phyloP scores from a whole-genome alignment of 225 moss, liverwort and hornwort species.

The Rhytidiadelphus loreus region DNA sequence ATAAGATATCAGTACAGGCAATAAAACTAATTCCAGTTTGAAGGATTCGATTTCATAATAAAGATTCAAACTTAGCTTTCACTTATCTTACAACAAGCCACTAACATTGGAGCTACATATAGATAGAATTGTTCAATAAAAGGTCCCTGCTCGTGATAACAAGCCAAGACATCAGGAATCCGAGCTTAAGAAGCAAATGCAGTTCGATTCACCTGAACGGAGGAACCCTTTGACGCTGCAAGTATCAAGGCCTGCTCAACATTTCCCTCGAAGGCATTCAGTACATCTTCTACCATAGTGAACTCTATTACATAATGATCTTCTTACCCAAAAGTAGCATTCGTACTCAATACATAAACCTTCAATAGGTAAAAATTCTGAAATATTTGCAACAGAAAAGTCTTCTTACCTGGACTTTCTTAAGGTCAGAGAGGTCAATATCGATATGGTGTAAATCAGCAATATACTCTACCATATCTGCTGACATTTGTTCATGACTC shows the following conservation, averaged over 20 bases:
- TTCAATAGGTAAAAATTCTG: neutral
- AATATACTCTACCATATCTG: constrained; percentile 82
- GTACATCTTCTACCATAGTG: neutral
- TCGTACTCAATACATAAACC: neutral
- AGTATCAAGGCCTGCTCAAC: constrained; percentile 71
- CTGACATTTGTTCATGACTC: constrained; percentile 97
- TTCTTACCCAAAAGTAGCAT: neutral
- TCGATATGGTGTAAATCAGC: constrained; percentile 84
- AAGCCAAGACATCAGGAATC: neutral
- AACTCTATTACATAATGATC: neutral
- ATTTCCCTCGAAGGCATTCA: neutral
- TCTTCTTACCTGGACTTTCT: constrained; percentile 56
- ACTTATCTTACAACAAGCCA: neutral
- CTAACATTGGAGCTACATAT: neutral
- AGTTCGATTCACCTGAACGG: constrained; percentile 14
- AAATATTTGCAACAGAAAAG: neutral
- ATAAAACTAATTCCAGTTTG: neutral
- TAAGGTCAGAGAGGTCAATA: constrained; percentile 59
- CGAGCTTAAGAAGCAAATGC: neutral
- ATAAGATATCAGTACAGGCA: neutral
- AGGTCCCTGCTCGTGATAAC: neutral
- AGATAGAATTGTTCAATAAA: neutral
- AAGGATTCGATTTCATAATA: neutral
- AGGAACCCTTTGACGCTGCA: constrained; percentile 36
- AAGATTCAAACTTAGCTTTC: neutral